These are phyloP conservation scores for Cryptococcus sp. DNA, from an alignment of 1,284 basidiomycete species.

Conservation along the genomic window DNA sequence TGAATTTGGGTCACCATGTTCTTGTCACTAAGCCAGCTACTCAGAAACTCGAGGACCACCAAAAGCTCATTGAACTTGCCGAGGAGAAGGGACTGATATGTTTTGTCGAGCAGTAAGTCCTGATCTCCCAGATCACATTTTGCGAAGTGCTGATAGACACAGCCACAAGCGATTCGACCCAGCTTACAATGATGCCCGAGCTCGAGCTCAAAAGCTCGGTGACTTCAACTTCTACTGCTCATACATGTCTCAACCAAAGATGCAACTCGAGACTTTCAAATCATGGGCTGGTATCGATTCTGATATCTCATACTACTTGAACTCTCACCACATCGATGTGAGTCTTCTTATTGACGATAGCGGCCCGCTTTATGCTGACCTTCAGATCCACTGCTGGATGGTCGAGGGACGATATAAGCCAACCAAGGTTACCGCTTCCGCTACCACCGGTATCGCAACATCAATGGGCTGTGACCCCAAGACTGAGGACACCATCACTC, in stretches of 20 bases:
- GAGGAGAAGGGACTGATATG: constrained; percentile 75
- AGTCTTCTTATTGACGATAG: constrained; percentile 8
- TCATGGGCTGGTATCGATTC: constrained; percentile 92
- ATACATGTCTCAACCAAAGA: constrained; percentile 89
- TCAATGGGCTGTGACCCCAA: constrained; percentile 59
- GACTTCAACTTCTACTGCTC: constrained; percentile 75
- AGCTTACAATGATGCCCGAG: constrained; percentile 80
- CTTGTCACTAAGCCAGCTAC: constrained; percentile 90
- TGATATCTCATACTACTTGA: constrained; percentile 84
- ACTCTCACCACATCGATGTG: constrained; percentile 75
- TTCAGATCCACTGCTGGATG: constrained; percentile 78
- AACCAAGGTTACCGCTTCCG: constrained; percentile 78
- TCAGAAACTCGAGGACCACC: constrained; percentile 76
- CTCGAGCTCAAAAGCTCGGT: constrained; percentile 68
- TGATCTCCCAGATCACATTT: constrained; percentile 49
- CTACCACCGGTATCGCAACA: constrained; percentile 81
- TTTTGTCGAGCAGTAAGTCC: constrained; percentile 71
- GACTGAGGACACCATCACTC: constrained; percentile 91
- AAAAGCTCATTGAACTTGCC: constrained; percentile 65
- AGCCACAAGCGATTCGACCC: constrained; percentile 73
- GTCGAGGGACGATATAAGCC: constrained; percentile 67
- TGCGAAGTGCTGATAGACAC: constrained; percentile 50
- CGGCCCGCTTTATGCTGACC: constrained; percentile 1
- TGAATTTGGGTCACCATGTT: constrained; percentile 77
- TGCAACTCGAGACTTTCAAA: constrained; percentile 86